Evolutionary conservation across 2,329 filamentous ascomycete genomes (phyloP).

Genomic region (Xylariaceae sp.): DNA sequence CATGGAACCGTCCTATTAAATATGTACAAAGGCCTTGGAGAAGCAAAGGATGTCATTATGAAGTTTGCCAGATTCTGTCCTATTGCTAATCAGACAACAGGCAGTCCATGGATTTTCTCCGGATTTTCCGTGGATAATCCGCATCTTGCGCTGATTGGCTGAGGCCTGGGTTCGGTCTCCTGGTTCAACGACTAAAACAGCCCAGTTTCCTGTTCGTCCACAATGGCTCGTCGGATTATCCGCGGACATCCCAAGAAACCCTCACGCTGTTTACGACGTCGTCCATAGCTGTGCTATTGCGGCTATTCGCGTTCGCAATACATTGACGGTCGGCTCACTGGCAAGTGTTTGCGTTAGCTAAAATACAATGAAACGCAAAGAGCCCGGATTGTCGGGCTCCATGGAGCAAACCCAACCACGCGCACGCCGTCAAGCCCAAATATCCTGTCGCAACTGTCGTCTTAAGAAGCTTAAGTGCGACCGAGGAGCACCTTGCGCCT

Average conservation of each 20-base stretch:
- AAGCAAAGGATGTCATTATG: background rate
- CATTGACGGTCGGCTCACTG: background rate
- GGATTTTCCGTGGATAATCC: slow-evolving; percentile 21
- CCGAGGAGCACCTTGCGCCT: slow-evolving; percentile 37
- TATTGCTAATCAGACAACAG: slow-evolving; percentile 1
- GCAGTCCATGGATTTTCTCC: background rate
- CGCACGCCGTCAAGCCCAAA: slow-evolving; percentile 38
- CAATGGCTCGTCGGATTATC: slow-evolving; percentile 6
- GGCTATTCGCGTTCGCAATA: background rate
- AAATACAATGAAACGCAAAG: slow-evolving; percentile 28
- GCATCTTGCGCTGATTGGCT: background rate
- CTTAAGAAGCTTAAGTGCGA: slow-evolving; percentile 44
- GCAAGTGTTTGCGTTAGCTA: background rate
- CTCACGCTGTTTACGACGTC: background rate
- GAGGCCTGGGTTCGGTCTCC: no score
- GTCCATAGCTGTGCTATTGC: background rate
- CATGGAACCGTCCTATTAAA: background rate
- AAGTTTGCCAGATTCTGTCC: background rate
- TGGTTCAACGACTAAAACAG: no score
- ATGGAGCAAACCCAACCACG: background rate
- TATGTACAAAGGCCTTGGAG: no score
- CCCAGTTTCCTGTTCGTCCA: no score
- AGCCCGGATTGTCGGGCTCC: background rate
- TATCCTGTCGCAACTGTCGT: slow-evolving; percentile 42
- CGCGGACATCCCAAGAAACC: background rate